Evolutionary conservation across 2,329 filamentous ascomycete species (phyloP).

Genomic region (Leptodontidium sp.): DNA sequence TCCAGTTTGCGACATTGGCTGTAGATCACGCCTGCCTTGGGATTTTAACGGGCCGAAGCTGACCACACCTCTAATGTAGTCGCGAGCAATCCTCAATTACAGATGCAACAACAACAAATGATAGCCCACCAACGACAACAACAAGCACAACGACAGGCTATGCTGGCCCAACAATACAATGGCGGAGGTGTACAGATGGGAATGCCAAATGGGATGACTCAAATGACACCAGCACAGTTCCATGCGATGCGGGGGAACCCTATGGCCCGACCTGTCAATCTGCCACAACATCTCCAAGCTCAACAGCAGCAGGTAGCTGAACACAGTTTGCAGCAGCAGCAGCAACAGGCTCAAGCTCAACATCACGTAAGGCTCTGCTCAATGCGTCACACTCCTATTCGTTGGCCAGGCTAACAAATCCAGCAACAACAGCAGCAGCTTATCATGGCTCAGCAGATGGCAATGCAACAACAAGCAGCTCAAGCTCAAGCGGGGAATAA

Average conservation of each 20-base stretch:
- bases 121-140: conserved; percentile 40
- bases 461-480: conserved; percentile 56
- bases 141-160: conserved; percentile 56
- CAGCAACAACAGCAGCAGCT: conserved; percentile 44
- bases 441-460: conserved; percentile 58
- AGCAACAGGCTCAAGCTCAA: conserved; percentile 51
- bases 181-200: conserved; percentile 56
- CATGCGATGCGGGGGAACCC: conserved; percentile 56
- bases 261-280: conserved; percentile 55
- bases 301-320: conserved; percentile 49
- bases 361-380: conserved; percentile 36
- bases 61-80: conserved; percentile 18
- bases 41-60: conserved; percentile 18
- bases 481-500: conserved; percentile 47
- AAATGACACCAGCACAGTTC: conserved; percentile 60
- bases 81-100: conserved; percentile 21
- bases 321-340: conserved; percentile 50
- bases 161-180: conserved; percentile 62
- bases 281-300: conserved; percentile 55
- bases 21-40: conserved; percentile 1
- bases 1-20: conserved; percentile 4
- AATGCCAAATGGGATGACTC: conserved; percentile 62
- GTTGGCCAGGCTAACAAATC: conserved; percentile 29
- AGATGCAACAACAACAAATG: conserved; percentile 47
- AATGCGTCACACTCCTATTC: conserved; percentile 5